A percentile compares a stretch with the other conserved stretches of the same genome.
These are phyloP conservation scores for Madurella mycetomatis DNA, from an alignment of 2,329 filamentous ascomycete genomes.

Conservation along the genomic window DNA sequence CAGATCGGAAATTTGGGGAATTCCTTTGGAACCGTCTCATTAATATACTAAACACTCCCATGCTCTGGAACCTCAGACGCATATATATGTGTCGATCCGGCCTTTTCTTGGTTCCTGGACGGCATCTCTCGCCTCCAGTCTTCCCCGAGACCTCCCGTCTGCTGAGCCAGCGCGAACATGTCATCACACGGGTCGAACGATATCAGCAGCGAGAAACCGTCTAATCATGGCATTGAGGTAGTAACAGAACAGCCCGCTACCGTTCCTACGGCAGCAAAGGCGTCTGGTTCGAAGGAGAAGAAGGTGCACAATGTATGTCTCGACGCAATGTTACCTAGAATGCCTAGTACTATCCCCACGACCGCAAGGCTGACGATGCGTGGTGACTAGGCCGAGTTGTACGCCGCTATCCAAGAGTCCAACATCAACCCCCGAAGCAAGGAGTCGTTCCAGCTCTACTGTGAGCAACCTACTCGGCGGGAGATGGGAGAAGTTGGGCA, in stretches of 20 bases:
- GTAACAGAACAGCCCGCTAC: background rate
- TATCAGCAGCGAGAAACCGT: constrained; percentile 21
- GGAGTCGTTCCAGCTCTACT: constrained; percentile 40
- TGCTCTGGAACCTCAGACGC: background rate
- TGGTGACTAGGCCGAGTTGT: constrained; percentile 41
- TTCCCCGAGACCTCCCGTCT: constrained; percentile 1
- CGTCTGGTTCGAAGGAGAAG: constrained; percentile 34
- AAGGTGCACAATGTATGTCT: constrained; percentile 39
- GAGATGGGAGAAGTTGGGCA: background rate
- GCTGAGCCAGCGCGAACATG: constrained; percentile 19
- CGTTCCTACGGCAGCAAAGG: constrained; percentile 3
- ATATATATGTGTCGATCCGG: constrained; percentile 10
- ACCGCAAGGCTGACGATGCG: background rate
- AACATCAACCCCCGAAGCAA: constrained; percentile 41
- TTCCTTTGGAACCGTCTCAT: background rate
- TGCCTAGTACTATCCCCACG: background rate
- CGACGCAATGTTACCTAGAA: background rate
- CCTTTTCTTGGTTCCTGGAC: background rate
- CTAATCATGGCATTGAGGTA: constrained; percentile 7
- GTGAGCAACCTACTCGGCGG: constrained; percentile 20
- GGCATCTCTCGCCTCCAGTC: constrained; percentile 9
- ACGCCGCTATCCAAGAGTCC: constrained; percentile 42
- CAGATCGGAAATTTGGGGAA: constrained; percentile 6
- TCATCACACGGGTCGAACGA: constrained; percentile 26
- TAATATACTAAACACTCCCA: constrained; percentile 2